These are phyloP conservation scores for Leccinum pellstonianum DNA, from an alignment of 768 basidiomycete species.

Conservation along the genomic window DNA sequence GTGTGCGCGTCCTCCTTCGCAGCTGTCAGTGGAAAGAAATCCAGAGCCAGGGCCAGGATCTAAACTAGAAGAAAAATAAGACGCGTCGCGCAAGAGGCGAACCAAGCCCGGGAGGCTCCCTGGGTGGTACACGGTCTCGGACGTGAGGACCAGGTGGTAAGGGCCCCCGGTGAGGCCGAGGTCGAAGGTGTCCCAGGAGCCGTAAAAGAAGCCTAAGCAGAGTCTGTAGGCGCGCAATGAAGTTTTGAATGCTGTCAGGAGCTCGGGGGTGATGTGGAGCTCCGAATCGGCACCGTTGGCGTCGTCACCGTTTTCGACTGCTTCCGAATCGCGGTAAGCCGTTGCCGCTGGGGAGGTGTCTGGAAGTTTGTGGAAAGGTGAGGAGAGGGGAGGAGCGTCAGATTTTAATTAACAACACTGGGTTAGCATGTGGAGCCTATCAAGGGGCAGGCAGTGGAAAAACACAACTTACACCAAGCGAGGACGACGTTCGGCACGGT, in stretches of 20 bases:
- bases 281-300: constrained; percentile 41
- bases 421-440: background rate
- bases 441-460: background rate
- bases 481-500: constrained; percentile 78
- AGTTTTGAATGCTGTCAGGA: constrained; percentile 61
- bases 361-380: constrained; percentile 23
- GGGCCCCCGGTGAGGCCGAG: constrained; percentile 30
- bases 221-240: constrained; percentile 58
- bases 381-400: background rate
- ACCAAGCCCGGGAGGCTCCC: constrained; percentile 64
- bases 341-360: constrained; percentile 62
- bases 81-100: constrained; percentile 45
- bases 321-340: constrained; percentile 39
- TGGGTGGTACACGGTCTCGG: constrained; percentile 87
- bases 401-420: background rate
- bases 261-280: constrained; percentile 60
- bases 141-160: constrained; percentile 79
- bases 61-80: background rate
- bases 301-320: constrained; percentile 2
- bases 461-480: constrained; percentile 67
- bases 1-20: background rate
- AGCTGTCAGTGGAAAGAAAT: background rate
- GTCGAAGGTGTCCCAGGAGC: constrained; percentile 71
- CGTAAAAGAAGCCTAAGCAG: constrained; percentile 71
- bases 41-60: constrained; percentile 8